These are phyloP conservation scores for Cercophora samala DNA, from an alignment of 495 filamentous ascomycete genomes.

Conservation along the genomic window DNA sequence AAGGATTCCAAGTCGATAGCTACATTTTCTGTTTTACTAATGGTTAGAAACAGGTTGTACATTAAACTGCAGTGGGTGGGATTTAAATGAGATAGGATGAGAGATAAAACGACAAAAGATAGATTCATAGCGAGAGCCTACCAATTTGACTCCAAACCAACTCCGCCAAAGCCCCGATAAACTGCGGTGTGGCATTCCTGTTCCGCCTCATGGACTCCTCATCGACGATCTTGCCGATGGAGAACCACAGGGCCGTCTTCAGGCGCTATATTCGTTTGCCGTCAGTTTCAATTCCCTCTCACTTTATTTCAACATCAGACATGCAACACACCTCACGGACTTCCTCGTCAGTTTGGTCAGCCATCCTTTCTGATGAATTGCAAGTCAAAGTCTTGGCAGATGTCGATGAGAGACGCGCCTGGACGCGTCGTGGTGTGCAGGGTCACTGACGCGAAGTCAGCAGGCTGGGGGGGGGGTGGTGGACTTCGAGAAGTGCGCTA, in stretches of 20 bases:
- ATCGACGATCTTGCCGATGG: slow-evolving; percentile 85
- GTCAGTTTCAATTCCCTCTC: neutral
- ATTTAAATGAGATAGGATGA: neutral
- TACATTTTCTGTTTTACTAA: slow-evolving; percentile 59
- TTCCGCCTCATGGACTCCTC: slow-evolving; percentile 72
- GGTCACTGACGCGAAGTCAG: neutral
- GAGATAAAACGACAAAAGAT: neutral
- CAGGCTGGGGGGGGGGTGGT: neutral
- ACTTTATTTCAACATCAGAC: neutral
- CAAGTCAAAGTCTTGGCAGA: slow-evolving; percentile 7
- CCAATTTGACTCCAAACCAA: slow-evolving; percentile 89
- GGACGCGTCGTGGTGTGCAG: neutral
- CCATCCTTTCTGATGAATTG: slow-evolving; percentile 20
- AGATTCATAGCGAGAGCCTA: slow-evolving; percentile 36
- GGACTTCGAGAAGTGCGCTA: neutral
- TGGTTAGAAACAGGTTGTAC: neutral
- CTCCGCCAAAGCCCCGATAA: slow-evolving; percentile 88
- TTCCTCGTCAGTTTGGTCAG: slow-evolving; percentile 35
- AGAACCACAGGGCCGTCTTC: slow-evolving; percentile 92
- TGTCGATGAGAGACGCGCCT: neutral
- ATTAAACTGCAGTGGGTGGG: no score
- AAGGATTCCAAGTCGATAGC: slow-evolving; percentile 78
- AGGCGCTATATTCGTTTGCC: slow-evolving; percentile 57
- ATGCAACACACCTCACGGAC: slow-evolving; percentile 25
- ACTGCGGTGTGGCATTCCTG: slow-evolving; percentile 89